Evolutionary conservation across 164 flowering plant species (phyloP), one percentile per base, ranked within the genome.

Genomic region (Annona cherimola): DNA sequence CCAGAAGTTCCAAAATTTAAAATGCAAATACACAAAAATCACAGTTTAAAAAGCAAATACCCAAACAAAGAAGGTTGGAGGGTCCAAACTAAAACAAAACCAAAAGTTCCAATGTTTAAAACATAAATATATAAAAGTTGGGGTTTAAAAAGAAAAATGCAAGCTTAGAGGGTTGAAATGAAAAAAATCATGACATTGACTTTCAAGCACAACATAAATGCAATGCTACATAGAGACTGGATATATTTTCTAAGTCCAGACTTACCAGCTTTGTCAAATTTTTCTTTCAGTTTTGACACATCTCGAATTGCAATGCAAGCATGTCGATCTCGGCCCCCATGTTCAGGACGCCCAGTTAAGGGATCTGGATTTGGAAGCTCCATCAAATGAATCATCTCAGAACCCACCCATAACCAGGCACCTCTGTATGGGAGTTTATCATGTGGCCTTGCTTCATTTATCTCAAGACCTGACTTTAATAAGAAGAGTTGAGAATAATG

Each of bases 361-460:
- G 99, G 99, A 70, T 95, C 99, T 5, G 99, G 99, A 82, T 95
- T 95, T 57, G 97, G 96, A 78, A 95, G 99, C 83, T 95, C 99
- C 98, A 95, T 93, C 77, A 95, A 79, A 77, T 95, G 99, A 83
- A 95, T 93, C 99, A 95, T 95, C 79, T 90, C 98, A 59, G 98
- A 84, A 66, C 99, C 99, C 73, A 96, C 96, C 99, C 98, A 96
- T 68, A 96, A 79, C 99, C 98, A 96, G 72, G 92, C 97, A 81
- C 99, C 99, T 73, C 96, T 85, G 69, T 93, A 96, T 0, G 98
- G 98, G 42, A 96, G 99, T 83, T 96, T 93, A 45, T 88, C 93
- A 77, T 90, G 75, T n/a, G 99, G 99, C 71, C 98, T 87, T 69
- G 97, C 98, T 80, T 93, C 98, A 78, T 93, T 95, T 83, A 90